Base-by-base conservation (phyloP, 306 rosid species). In the Neltuma alba region DNA sequence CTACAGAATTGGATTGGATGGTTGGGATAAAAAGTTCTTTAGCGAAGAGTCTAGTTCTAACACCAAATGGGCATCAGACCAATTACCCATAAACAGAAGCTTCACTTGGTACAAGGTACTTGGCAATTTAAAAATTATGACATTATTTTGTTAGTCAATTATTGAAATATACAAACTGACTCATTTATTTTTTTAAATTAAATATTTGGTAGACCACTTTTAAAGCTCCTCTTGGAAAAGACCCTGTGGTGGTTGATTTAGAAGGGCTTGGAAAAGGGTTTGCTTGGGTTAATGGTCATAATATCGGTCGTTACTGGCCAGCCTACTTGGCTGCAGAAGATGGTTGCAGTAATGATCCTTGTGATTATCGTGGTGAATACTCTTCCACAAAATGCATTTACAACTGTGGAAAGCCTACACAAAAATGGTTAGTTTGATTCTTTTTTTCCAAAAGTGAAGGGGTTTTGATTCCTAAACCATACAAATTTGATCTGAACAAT, bases 91-190 rank as follows among this genome's bases (percentile, higher is more conserved):
- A 9, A 73, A 88, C 44, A 84, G 55, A 30, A 87, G 36, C 82
- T 57, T 91, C 76, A 91, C 91, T 37, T 88, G 92, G 95, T 91
- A 88, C 74, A 87, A 88, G 92, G 88, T 86, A 88, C 18, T 14
- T 28, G 9, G 4, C 10, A 12, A 28, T 28, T 12, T 4, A 5
- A 0, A 10, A 13, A 58, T 27, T 10, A 0, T 25, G 11, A 9
- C 5, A n/a, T 3, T 10, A 2, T 3, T 58, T 3, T 58, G 1
- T 58, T 5, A 12, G 34, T 58, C 16, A 11, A 12, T 58, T 3
- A 28, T 13, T 9, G 21, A 54, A 54, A 21, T n/a, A 30, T 2
- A n/a, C n/a, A n/a, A 12, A 27, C 18, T 58, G 2, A 58, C 27
- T 25, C 3, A 57, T 58, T 28, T 4, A 27, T 2, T 4, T 2